Evolutionary conservation across 176 grass and related monocot genomes (phyloP), one percentile per base, ranked within the genome.

Genomic region (Bromus sterilis): DNA sequence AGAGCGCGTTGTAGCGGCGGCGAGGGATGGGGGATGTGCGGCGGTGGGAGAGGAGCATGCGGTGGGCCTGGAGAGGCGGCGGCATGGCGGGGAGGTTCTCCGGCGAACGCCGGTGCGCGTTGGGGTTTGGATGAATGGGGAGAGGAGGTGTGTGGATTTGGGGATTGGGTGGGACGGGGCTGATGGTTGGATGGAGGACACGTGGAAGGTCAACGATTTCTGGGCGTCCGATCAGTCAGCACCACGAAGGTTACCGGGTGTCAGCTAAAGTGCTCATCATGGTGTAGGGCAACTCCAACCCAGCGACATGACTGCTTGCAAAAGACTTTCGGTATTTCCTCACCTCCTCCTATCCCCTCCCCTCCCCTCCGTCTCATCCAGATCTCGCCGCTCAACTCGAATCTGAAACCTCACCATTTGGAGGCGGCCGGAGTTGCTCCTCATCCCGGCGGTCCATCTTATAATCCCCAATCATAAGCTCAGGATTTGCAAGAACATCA

Each of bases 21-120:
- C 65, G 85, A 37, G 62, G 67, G 15, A 76, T n/a, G 20, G 66
- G 39, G 32, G 89, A 63, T 0, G 81, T 21, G 43, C 78, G 89
- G 6, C 87, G 78, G 9, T 85, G 86, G 68, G 79, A 88, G 9
- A 92, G 76, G 26, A 97, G 84, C 4, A 86, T 87, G 49, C 86
- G 94, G 33, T 88, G 94, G 11, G 85, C 77, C 24, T 91, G 94
- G 48, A 97, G 86, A 29, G 94, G 82, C 13, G 81, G 83, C 75
- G 88, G 94, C 91, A 94, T 87, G 81, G 39, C 57, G 87, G 68
- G 25, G 70, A 76, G 87, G 48, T 59, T 75, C 57, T 76, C 82
- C 87, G 60, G 61, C 77, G 58, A 32, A 18, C 76, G 60, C 76
- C 70, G 82, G 39, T 23, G 68, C 26, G 48, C 29, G 68, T 53